Evolutionary conservation across 129 eudicot species (phyloP).

Genomic region (Sambucus nigra): DNA sequence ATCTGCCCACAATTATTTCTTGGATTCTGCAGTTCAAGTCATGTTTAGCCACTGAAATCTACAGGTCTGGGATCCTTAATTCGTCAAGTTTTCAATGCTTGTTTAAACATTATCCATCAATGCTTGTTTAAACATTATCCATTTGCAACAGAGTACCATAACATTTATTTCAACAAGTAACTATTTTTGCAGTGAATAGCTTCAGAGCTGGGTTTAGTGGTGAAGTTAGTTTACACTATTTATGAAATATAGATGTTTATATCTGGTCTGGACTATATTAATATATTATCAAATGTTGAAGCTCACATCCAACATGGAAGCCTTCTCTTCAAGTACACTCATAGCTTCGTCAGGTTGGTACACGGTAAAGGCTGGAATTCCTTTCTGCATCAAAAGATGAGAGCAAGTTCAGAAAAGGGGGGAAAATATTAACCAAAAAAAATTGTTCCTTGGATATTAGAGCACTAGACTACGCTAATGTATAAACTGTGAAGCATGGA

Average conservation of each 20-base stretch:
- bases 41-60: background rate
- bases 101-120: background rate
- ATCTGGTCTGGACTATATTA: background rate
- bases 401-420: background rate
- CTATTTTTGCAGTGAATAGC: background rate
- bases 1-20: too few species aligned
- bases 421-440: too few species aligned
- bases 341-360: slow-evolving; percentile 92
- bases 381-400: slow-evolving; percentile 30
- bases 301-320: slow-evolving; percentile 66
- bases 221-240: background rate
- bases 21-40: background rate
- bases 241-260: background rate
- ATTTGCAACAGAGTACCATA: too few species aligned
- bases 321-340: slow-evolving; percentile 68
- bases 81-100: background rate
- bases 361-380: slow-evolving; percentile 87
- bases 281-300: slow-evolving; percentile 6
- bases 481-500: too few species aligned
- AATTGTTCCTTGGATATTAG: background rate
- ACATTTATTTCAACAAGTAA: too few species aligned
- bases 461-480: background rate
- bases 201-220: background rate
- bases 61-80: background rate
- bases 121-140: too few species aligned